A percentile compares a stretch with the other conserved stretches of the same genome.
These are phyloP conservation scores for Psilocybe subaeruginosa DNA, from an alignment of 768 basidiomycete genomes.

Conservation along the genomic window DNA sequence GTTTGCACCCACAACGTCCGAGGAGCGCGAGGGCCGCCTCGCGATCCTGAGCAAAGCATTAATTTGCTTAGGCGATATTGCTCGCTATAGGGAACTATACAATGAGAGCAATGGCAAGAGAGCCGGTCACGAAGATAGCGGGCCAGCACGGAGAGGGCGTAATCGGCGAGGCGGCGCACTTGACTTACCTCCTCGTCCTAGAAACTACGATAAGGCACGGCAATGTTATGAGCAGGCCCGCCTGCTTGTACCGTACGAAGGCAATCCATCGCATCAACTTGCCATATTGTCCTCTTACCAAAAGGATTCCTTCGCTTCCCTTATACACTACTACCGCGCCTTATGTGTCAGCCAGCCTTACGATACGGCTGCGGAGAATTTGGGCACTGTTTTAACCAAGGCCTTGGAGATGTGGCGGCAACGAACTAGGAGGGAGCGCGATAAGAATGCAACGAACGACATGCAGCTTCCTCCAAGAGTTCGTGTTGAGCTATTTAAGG, in stretches of 20 bases:
- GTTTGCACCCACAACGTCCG: constrained; percentile 41
- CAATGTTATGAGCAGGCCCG: constrained; percentile 88
- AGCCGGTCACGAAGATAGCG: constrained; percentile 66
- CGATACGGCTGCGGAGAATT: constrained; percentile 85
- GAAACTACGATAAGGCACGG: constrained; percentile 75
- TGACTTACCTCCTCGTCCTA: constrained; percentile 55
- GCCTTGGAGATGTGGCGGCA: constrained; percentile 62
- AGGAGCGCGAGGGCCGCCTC: constrained; percentile 66
- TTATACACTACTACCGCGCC: constrained; percentile 90
- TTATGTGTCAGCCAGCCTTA: constrained; percentile 87
- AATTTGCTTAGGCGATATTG: constrained; percentile 92
- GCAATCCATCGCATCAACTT: constrained; percentile 95
- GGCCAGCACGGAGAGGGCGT: constrained; percentile 41
- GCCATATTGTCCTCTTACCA: constrained; percentile 90
- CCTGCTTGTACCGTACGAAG: constrained; percentile 81
- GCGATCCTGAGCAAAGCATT: constrained; percentile 84
- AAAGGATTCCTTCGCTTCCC: constrained; percentile 77
- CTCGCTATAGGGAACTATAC: constrained; percentile 91
- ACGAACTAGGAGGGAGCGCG: constrained; percentile 42
- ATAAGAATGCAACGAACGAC: constrained; percentile 31
- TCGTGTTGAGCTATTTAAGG: constrained; percentile 68
- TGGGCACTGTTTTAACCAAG: constrained; percentile 72
- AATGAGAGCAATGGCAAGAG: constrained; percentile 69
- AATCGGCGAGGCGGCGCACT: constrained; percentile 52
- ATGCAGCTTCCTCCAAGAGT: constrained; percentile 47